Evolutionary conservation across 1,284 basidiomycete species (phyloP), one percentile per base, ranked within the genome.

Genomic region (Rhodotorula sp.): DNA sequence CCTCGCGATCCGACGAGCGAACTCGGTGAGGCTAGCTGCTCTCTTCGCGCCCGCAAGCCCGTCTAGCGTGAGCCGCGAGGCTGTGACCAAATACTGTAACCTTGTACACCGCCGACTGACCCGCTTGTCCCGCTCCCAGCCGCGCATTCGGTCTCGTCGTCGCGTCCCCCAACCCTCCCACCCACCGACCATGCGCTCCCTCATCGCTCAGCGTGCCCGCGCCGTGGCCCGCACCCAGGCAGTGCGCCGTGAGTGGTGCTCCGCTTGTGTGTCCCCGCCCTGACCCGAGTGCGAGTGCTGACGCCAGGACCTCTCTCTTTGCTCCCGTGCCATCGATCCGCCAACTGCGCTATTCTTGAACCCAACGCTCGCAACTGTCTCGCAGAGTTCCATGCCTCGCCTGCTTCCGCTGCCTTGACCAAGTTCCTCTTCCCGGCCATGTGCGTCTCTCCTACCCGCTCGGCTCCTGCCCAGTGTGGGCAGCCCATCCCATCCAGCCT

Each of bases 351-450:
- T 23, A 23, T 51, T 51, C 49, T 51, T 23, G 18, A 21, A 18
- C 18, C 14, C 49, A 1, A 51, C 39, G 39, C 12, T 14, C 8
- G 39, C 10, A 56, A 12, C n/a, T 7, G 16, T 26, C 48, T 7
- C 20, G 12, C 65, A 96, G 93, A 89, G 79, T 84, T 97, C 71
- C 92, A 93, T 84, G 86, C 87, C 78, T 93, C 94, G 62, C 86
- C 89, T 71, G 87, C 88, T 74, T 85, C 89, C 77, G 84, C 87
- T 83, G 94, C 90, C 61, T 87, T 97, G 76, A 86, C 89, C 77
- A 92, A 90, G 83, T 97, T 99, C 85, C 86, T 90, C 78, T 97
- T 99, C 95, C 96, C 96, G 70, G 96, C 94, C 79, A 99, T 99
- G 97, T 72, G 12, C 56, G 70, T 56, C 21, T 5, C 12, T 6